These are phyloP conservation scores for Populus nigra DNA, from an alignment of 345 rosid genomes.

Conservation along the genomic window DNA sequence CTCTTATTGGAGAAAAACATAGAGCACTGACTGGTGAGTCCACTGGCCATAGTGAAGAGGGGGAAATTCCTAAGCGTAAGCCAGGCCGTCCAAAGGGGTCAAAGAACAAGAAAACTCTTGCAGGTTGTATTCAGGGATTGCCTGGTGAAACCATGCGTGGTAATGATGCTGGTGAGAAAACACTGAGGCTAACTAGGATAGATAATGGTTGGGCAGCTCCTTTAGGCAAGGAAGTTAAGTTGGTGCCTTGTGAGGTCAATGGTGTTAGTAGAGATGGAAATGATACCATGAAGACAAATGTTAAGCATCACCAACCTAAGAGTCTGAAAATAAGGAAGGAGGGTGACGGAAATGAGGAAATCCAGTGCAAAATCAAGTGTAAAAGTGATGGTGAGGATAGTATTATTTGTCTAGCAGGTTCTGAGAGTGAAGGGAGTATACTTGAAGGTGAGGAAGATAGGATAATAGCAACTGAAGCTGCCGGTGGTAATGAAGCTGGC, in stretches of 20 bases:
- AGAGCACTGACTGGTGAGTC: background rate
- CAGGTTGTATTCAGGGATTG: background rate
- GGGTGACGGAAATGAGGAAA: too few relatives aligned
- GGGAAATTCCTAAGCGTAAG: background rate
- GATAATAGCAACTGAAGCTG: background rate
- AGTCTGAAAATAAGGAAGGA: too few relatives aligned
- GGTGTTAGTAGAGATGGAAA: background rate
- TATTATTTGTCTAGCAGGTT: background rate
- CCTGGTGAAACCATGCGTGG: conserved; percentile 1
- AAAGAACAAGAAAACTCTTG: conserved; percentile 10
- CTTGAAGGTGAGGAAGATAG: background rate
- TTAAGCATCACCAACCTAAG: too few relatives aligned
- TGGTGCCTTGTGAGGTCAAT: too few relatives aligned
- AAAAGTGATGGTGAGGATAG: background rate
- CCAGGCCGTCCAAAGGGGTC: conserved; percentile 15
- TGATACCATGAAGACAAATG: background rate
- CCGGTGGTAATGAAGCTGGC: background rate
- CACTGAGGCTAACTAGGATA: too few relatives aligned
- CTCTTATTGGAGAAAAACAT: background rate
- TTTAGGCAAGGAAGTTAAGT: background rate
- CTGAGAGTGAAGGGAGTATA: background rate
- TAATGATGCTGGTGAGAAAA: background rate
- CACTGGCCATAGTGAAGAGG: background rate
- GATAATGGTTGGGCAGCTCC: background rate
- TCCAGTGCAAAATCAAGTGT: background rate